Base-by-base conservation (phyloP, 1,284 basidiomycete genomes). In the Marasmius oreades region DNA sequence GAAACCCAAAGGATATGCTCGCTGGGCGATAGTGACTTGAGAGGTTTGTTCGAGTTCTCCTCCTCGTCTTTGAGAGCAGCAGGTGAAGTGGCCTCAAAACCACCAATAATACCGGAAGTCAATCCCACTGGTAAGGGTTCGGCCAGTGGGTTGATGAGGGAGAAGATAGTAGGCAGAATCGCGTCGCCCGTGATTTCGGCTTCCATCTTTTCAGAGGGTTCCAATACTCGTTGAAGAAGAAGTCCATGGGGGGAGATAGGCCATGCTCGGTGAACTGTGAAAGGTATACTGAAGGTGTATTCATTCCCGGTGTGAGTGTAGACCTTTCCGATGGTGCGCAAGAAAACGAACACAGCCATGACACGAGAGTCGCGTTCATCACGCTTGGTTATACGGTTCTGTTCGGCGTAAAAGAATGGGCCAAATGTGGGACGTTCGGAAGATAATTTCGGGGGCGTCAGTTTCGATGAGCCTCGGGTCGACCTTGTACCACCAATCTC, bases 261-360 rank as follows among this genome's bases (percentile, higher is more conserved):
- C 91, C 92, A 95, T 1, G 88, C 91, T 55, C 75, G 78, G 20
- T 86, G 80, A 4, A 94, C 85, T 51, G 86, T 77, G 67, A 94
- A 95, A 0, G 93, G 93, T 0, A 95, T 71, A n/a, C 88, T 81
- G 62, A 93, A 85, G 0, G 85, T 87, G 64, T 88, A 86, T 63
- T 92, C 86, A 36, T 83, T 70, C 1, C 93, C 93, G 53, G 88
- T 86, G 53, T 81, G 74, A 53, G 89, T 77, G 66, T 86, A 92
- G 45, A 95, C 82, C 64, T 85, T 86, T 43, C 85, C 88, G 28
- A 87, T 80, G 62, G 82, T 86, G 39, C 88, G 80, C 20, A 95
- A 73, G 65, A 95, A 92, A 42, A 96, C 77, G 66, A 91, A 92
- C 1, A 93, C 77, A 1, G 82, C 88, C 57, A 65, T 77, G 68